phyloP scores from a whole-genome alignment of 495 filamentous ascomycete species.

The Aspergillus bertholletiae region DNA sequence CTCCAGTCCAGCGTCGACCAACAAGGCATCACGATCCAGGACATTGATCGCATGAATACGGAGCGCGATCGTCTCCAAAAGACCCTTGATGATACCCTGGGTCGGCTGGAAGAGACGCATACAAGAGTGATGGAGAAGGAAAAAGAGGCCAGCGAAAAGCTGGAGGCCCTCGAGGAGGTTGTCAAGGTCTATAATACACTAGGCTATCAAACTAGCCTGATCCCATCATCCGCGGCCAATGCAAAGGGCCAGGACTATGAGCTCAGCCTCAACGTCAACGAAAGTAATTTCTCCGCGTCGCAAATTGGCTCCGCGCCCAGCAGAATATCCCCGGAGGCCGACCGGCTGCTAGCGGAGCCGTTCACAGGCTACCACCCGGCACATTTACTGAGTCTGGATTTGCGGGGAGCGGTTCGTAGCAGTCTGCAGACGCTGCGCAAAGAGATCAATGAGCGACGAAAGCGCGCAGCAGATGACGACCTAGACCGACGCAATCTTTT shows the following conservation, averaged over 20 bases:
- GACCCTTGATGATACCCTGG: conserved; percentile 68
- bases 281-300: conserved; percentile 71
- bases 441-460: conserved; percentile 83
- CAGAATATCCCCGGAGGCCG: conserved; percentile 46
- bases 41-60: conserved; percentile 97
- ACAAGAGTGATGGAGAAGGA: conserved; percentile 79
- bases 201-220: conserved; percentile 88
- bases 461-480: conserved; percentile 76
- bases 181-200: conserved; percentile 89
- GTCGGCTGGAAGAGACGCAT: conserved; percentile 77
- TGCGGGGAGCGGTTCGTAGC: conserved; percentile 75
- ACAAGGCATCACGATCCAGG: conserved; percentile 89
- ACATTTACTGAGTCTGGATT: conserved; percentile 80
- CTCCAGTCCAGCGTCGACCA: conserved; percentile 84
- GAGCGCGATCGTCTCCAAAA: conserved; percentile 90
- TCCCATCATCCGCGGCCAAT: conserved; percentile 77
- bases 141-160: conserved; percentile 70
- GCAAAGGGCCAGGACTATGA: conserved; percentile 84
- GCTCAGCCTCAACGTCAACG: conserved; percentile 70
- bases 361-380: conserved; percentile 84
- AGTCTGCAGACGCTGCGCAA: conserved; percentile 75
- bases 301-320: conserved; percentile 58
- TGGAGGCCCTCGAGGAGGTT: conserved; percentile 84
- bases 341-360: conserved; percentile 74
- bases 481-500: conserved; percentile 88